A percentile compares a stretch with the other conserved stretches of the same genome.
Evolutionary conservation across 306 rosid species (phyloP).

Genomic region (Cucurbita argyrosperma): DNA sequence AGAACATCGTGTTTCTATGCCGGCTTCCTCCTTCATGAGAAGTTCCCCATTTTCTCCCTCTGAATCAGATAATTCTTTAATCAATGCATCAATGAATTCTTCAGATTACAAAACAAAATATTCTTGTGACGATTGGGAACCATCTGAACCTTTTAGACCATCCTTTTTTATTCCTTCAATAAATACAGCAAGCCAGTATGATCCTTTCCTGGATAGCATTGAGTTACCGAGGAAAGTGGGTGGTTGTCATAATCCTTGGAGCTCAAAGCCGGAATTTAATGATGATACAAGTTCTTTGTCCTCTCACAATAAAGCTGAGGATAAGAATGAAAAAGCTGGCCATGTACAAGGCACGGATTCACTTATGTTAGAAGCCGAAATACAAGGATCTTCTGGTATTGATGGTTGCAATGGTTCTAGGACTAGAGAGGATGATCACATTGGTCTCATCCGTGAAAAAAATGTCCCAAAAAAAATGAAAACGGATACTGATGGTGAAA

Average conservation of each 20-base stretch:
- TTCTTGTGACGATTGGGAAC: conserved; percentile 67
- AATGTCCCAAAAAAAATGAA: conserved; percentile 20
- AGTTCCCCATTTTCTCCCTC: conserved; percentile 33
- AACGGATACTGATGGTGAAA: conserved; percentile 11
- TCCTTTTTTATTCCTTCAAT: conserved; percentile 55
- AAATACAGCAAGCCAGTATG: conserved; percentile 42
- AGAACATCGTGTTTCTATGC: conserved; percentile 22
- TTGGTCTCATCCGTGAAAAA: conserved; percentile 14
- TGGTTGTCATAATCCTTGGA: conserved; percentile 38
- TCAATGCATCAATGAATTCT: conserved; percentile 16
- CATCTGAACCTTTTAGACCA: conserved; percentile 82
- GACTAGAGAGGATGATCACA: conserved; percentile 20
- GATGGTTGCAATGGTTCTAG: conserved; percentile 30
- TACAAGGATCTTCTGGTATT: conserved; percentile 28
- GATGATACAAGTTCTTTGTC: conserved; percentile 68
- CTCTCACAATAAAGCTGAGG: conserved; percentile 52
- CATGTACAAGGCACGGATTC: conserved; percentile 30
- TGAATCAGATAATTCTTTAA: conserved; percentile 25
- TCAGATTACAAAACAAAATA: conserved; percentile 27
- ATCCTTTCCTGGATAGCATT: conserved; percentile 54
- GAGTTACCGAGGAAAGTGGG: conserved; percentile 64
- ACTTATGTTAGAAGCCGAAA: conserved; percentile 38
- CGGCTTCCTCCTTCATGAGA: conserved; percentile 21
- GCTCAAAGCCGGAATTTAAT: conserved; percentile 28
- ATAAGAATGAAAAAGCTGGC: conserved; percentile 23